A percentile compares a stretch with the other conserved stretches of the same genome.
Evolutionary conservation across 1,284 basidiomycete genomes (phyloP).

Genomic region (Mycosarcoma maydis): DNA sequence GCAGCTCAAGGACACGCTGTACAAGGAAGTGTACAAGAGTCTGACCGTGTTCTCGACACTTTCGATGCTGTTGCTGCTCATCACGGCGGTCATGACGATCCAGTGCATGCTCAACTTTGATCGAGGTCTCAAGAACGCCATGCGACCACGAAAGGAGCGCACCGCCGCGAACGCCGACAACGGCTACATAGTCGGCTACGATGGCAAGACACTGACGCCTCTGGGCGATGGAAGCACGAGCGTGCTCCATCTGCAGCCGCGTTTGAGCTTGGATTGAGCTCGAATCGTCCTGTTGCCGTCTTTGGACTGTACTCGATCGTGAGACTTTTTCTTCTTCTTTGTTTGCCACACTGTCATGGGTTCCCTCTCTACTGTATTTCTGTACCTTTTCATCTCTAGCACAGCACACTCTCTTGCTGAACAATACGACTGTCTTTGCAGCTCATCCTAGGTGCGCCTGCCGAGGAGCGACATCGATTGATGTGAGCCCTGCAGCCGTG

Average conservation of each 20-base stretch:
- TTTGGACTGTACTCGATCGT: neutral
- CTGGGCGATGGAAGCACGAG: conserved; percentile 46
- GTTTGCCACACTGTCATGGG: conserved; percentile 4
- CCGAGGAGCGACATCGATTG: no score
- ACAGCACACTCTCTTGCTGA: neutral
- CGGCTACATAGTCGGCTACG: conserved; percentile 40
- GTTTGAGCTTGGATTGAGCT: conserved; percentile 43
- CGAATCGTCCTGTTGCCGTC: conserved; percentile 15
- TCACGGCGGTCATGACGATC: conserved; percentile 49
- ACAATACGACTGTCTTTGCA: neutral
- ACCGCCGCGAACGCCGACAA: conserved; percentile 17
- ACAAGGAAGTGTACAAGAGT: conserved; percentile 61
- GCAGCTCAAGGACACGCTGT: conserved; percentile 39
- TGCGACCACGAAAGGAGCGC: conserved; percentile 37
- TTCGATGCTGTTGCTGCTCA: conserved; percentile 50
- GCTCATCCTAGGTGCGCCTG: no score
- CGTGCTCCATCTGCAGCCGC: conserved; percentile 47
- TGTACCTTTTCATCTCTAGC: neutral
- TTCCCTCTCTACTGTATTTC: neutral
- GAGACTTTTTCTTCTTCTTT: neutral
- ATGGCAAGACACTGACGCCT: conserved; percentile 45
- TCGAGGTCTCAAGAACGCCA: conserved; percentile 54
- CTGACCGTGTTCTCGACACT: conserved; percentile 59
- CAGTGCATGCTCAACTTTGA: conserved; percentile 60
- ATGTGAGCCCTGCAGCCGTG: no score